A percentile compares a stretch with the other conserved stretches of the same genome.
Evolutionary conservation across 2,329 filamentous ascomycete species (phyloP).

Genomic region (Huntiella omanensis): DNA sequence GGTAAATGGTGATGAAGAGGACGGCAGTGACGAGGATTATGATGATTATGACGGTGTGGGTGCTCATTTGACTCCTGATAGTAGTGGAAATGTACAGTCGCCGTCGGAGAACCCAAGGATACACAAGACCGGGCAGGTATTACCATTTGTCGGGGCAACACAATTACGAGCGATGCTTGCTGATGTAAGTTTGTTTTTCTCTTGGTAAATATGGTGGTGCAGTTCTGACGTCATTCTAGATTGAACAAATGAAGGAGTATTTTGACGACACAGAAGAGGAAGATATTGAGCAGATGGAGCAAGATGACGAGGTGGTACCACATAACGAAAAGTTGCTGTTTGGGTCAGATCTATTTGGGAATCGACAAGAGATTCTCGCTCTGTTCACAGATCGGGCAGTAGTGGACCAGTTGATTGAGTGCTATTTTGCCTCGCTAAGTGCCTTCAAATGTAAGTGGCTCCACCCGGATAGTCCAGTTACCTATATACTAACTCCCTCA

Average conservation of each 20-base stretch:
- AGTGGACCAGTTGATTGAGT: slow-evolving; percentile 30
- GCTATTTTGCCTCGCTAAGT: slow-evolving; percentile 34
- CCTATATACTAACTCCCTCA: slow-evolving; percentile 4
- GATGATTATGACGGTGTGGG: slow-evolving; percentile 1
- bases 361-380: slow-evolving; percentile 27
- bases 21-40: slow-evolving; percentile 1
- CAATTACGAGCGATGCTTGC: slow-evolving; percentile 42
- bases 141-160: slow-evolving; percentile 38
- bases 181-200: slow-evolving; percentile 25
- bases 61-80: slow-evolving; percentile 18
- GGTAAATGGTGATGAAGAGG: neutral
- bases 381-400: slow-evolving; percentile 27
- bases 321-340: slow-evolving; percentile 25
- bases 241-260: slow-evolving; percentile 39
- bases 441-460: slow-evolving; percentile 28
- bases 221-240: slow-evolving; percentile 20
- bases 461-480: slow-evolving; percentile 7
- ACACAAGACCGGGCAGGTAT: slow-evolving; percentile 17
- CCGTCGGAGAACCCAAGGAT: neutral
- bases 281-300: slow-evolving; percentile 11
- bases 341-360: slow-evolving; percentile 21
- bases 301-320: slow-evolving; percentile 17
- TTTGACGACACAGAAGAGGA: slow-evolving; percentile 29
- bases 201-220: neutral
- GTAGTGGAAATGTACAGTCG: slow-evolving; percentile 21